Percentiles rank a stretch among this genome's conserved stretches.
phyloP scores from a whole-genome alignment of 768 basidiomycete species.

The Trametes maxima region DNA sequence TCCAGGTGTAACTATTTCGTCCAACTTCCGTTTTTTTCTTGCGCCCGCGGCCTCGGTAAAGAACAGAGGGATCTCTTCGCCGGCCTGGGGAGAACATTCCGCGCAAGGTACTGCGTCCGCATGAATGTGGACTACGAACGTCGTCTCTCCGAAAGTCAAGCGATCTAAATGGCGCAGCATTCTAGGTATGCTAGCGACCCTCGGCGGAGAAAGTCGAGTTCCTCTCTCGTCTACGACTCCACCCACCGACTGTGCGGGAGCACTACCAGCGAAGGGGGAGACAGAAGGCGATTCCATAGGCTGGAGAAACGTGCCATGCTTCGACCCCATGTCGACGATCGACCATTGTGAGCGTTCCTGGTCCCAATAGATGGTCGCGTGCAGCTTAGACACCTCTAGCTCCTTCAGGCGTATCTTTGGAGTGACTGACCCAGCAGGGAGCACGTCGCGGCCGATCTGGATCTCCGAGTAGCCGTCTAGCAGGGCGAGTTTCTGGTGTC shows the following conservation, averaged over 20 bases:
- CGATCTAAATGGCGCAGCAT: conserved; percentile 63
- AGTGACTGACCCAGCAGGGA: conserved; percentile 49
- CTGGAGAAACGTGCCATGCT: conserved; percentile 78
- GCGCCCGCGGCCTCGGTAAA: conserved; percentile 24
- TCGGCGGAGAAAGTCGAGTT: conserved; percentile 61
- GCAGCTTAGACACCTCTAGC: conserved; percentile 82
- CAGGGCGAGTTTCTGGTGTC: conserved; percentile 53
- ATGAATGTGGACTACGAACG: conserved; percentile 73
- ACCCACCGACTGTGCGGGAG: background rate
- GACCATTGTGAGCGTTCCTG: conserved; percentile 60
- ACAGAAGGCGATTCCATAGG: conserved; percentile 6
- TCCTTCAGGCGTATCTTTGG: conserved; percentile 79
- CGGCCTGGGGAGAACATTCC: conserved; percentile 54
- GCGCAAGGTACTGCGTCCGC: conserved; percentile 59
- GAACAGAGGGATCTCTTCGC: conserved; percentile 65
- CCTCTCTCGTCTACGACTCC: conserved; percentile 32
- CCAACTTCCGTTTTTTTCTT: conserved; percentile 31
- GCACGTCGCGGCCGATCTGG: conserved; percentile 74
- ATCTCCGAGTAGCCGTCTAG: conserved; percentile 65
- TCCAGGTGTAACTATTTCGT: background rate
- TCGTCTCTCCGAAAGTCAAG: conserved; percentile 69
- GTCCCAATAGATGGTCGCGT: conserved; percentile 78
- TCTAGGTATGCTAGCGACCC: conserved; percentile 69
- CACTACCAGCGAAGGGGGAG: conserved; percentile 12
- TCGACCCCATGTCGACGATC: conserved; percentile 83